Conservation (phyloP, 2,329 filamentous ascomycete genomes). For the Emericellopsis atlantica region DNA sequence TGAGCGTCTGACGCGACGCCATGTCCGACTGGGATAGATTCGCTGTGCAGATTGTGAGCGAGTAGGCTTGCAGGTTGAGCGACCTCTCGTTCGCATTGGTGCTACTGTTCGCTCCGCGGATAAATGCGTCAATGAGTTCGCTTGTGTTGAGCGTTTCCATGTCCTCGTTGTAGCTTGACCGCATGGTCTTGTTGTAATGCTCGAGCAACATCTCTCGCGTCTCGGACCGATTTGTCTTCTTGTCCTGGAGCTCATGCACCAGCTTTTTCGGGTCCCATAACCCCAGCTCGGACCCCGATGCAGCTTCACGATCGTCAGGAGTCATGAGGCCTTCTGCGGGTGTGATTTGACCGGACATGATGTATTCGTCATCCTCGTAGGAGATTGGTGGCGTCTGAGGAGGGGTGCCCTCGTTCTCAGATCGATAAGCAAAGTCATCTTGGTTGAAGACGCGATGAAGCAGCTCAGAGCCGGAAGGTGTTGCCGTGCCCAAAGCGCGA, state of each 20-base stretch:
- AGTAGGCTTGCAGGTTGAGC: slow-evolving; percentile 59
- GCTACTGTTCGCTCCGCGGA: slow-evolving; percentile 59
- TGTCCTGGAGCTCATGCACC: slow-evolving; percentile 57
- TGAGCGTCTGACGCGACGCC: slow-evolving; percentile 12
- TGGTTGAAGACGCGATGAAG: slow-evolving; percentile 3
- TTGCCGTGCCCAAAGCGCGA: slow-evolving; percentile 43
- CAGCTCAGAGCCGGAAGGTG: slow-evolving; percentile 36
- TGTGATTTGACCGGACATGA: slow-evolving; percentile 30
- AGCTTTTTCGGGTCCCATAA: slow-evolving; percentile 47
- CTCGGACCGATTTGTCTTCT: slow-evolving; percentile 66
- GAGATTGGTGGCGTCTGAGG: slow-evolving; percentile 8
- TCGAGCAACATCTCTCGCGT: slow-evolving; percentile 43
- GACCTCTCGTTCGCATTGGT: slow-evolving; percentile 56
- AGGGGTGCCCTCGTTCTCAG: slow-evolving; percentile 1
- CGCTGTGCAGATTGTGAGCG: slow-evolving; percentile 53
- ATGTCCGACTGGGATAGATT: slow-evolving; percentile 26
- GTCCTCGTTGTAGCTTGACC: slow-evolving; percentile 23
- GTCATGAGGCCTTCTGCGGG: slow-evolving; percentile 9
- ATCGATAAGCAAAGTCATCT: slow-evolving; percentile 25
- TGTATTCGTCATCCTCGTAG: slow-evolving; percentile 20
- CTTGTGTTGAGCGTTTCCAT: slow-evolving; percentile 37
- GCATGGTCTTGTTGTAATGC: slow-evolving; percentile 36
- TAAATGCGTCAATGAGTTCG: slow-evolving; percentile 49
- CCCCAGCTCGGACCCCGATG: background rate
- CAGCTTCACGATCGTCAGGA: slow-evolving; percentile 12